Evolutionary conservation across 2,329 filamentous ascomycete species (phyloP), one percentile per base, ranked within the genome.

Genomic region (Emericellopsis cladophorae): DNA sequence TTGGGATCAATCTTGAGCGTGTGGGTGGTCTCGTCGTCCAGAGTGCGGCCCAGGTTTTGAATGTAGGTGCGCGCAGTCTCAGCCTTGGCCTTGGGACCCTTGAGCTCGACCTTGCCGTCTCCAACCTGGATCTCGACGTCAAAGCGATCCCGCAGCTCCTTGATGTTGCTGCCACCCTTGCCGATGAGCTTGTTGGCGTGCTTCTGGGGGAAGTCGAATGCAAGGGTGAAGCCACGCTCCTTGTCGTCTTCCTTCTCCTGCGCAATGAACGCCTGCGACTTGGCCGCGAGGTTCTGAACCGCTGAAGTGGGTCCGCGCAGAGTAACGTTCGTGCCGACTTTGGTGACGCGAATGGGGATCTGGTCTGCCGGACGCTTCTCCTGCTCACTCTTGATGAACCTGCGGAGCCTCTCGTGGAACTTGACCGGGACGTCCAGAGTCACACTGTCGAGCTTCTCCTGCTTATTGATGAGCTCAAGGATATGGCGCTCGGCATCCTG

Each of bases 171-270:
- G 15, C 78, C 79, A 39, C 75, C 72, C 59, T 81, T 81, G 40
- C 79, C 79, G 52, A 81, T 80, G 3, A 83, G 74, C 57, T 94
- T 83, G 60, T 95, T 95, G 47, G 89, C 88, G 55, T 79, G 93
- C 63, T 95, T 93, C 57, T 95, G 85, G 7, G 90, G 90, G 66
- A 95, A 98, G 47, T 95, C 87, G 50, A 96, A 96, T 22, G 75
- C 78, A 44, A 85, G 67, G 3, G 79, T 88, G 63, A 89, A 93
- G 36, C 86, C 88, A 44, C 90, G 84, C 64, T 96, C 90, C 56
- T 92, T 84, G 61, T 96, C 90, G 46, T 96, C 89, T 58, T 86
- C 76, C 65, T 89, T 84, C 61, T 94, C 88, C 56, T 93, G 83
- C 55, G 83, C 80, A 18, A 96, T 70, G 54, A 95, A 96, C 7